Conservation (phyloP, 768 basidiomycete species). For the Phlegmacium glaucopus region DNA sequence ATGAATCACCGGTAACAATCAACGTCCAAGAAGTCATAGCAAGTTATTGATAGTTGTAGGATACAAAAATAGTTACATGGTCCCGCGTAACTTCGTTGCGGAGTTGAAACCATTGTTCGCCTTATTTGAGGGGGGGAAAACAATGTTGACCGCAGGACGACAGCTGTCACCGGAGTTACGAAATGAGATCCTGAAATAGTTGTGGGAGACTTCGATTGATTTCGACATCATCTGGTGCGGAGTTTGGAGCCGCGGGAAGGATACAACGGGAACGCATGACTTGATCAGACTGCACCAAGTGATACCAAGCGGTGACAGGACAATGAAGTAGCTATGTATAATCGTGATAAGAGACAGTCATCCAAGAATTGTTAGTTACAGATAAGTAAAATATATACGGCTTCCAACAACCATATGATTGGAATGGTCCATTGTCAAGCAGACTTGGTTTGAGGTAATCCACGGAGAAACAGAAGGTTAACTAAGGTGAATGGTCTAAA, state of each 20-base stretch:
- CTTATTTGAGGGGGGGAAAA: slow-evolving; percentile 2
- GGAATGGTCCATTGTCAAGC: not conserved
- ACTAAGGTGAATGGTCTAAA: not conserved
- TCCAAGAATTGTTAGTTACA: not conserved
- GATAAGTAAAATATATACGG: not conserved
- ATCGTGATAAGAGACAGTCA: not conserved
- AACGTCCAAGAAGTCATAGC: too few relatives aligned
- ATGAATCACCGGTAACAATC: too few relatives aligned
- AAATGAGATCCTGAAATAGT: not conserved
- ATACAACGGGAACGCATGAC: not conserved
- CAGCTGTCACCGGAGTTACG: not conserved
- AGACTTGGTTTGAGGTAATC: not conserved
- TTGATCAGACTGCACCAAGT: not conserved
- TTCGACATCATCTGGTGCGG: not conserved
- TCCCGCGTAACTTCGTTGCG: too few relatives aligned
- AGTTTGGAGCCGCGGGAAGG: not conserved
- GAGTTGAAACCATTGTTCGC: slow-evolving; percentile 10
- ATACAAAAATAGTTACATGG: too few relatives aligned
- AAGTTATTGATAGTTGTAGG: too few relatives aligned
- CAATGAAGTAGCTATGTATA: not conserved
- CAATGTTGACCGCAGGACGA: not conserved
- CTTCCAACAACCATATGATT: not conserved
- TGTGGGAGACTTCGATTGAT: not conserved
- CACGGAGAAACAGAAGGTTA: not conserved
- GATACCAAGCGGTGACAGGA: not conserved